These are phyloP conservation scores for Phytopythium litorale DNA, from an alignment of 352 stramenopile species.

Conservation along the genomic window DNA sequence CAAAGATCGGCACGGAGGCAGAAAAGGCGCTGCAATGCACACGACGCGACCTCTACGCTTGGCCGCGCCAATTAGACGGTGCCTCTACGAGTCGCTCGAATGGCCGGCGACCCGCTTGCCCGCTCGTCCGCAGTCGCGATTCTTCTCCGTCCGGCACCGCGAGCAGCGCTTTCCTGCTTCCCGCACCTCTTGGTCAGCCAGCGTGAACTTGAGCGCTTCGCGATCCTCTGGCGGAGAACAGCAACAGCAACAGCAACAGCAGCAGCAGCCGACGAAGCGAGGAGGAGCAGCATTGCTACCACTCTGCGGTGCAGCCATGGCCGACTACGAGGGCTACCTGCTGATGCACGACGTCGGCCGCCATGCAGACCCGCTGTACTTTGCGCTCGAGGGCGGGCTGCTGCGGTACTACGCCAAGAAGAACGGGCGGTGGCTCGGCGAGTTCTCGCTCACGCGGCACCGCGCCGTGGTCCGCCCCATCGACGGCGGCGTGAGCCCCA, in stretches of 20 bases:
- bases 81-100: neutral
- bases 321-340: slow-evolving; percentile 79
- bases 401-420: slow-evolving; percentile 77
- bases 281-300: neutral
- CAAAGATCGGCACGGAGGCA: neutral
- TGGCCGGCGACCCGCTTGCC: neutral
- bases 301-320: slow-evolving; percentile 28
- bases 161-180: neutral
- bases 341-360: slow-evolving; percentile 58
- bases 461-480: slow-evolving; percentile 48
- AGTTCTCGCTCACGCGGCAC: slow-evolving; percentile 72
- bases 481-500: slow-evolving; percentile 36
- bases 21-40: neutral
- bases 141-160: neutral
- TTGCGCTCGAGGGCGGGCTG: slow-evolving; percentile 64
- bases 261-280: neutral
- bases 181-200: neutral
- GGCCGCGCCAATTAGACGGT: neutral
- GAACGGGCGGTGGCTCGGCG: slow-evolving; percentile 60
- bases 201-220: neutral
- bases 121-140: neutral
- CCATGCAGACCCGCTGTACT: slow-evolving; percentile 68
- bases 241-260: neutral
- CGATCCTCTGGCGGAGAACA: neutral
- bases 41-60: neutral